phyloP scores from a whole-genome alignment of 306 rosid species.

The Quercus dentata region DNA sequence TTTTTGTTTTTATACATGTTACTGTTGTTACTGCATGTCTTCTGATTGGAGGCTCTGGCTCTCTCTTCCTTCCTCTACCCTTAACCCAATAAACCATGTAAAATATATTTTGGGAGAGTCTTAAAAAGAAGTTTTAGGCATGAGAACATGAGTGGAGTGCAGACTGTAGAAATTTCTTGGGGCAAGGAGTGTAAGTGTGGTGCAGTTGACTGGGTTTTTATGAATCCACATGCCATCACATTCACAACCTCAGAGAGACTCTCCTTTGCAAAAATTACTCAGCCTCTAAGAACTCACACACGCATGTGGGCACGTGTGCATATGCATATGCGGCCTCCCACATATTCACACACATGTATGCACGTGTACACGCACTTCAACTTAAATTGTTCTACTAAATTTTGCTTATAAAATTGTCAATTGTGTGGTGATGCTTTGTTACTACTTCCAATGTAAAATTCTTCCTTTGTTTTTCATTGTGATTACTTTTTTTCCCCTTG shows the following conservation, averaged over 20 bases:
- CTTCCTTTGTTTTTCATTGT: background rate
- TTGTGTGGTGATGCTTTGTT: conserved; percentile 13
- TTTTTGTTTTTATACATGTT: background rate
- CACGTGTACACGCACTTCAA: conserved; percentile 94
- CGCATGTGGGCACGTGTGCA: conserved; percentile 77
- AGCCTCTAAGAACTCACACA: conserved; percentile 41
- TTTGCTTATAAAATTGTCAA: conserved; percentile 10
- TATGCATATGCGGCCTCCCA: conserved; percentile 57
- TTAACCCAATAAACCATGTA: background rate
- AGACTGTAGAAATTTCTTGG: conserved; percentile 43
- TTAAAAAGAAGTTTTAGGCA: background rate
- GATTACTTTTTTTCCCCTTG: background rate
- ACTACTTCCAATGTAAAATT: conserved; percentile 29
- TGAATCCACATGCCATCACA: conserved; percentile 71
- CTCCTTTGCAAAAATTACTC: conserved; percentile 46
- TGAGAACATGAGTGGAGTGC: conserved; percentile 21
- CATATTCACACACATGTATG: conserved; percentile 70
- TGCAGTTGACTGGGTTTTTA: conserved; percentile 53
- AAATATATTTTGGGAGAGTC: background rate
- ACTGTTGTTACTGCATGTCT: background rate
- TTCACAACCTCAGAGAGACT: conserved; percentile 17
- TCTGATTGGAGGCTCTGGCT: background rate
- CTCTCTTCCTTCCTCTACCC: background rate
- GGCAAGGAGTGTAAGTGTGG: conserved; percentile 24
- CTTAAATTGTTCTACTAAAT: conserved; percentile 28